Conservation (phyloP, 2,329 filamentous ascomycete genomes). For the Malbranchea zuffiana region DNA sequence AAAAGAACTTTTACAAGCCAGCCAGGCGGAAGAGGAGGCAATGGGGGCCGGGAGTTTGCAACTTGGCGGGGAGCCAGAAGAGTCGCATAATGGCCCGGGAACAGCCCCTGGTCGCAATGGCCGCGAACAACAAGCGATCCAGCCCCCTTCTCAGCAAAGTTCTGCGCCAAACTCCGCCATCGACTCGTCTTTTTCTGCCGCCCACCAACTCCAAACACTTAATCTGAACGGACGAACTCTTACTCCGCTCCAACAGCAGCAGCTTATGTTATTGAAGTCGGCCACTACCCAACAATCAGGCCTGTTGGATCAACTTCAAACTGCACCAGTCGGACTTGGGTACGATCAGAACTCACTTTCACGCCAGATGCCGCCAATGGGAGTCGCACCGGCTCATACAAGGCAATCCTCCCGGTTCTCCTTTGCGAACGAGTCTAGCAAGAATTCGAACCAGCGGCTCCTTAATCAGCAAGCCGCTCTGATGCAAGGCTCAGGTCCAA, state of each 20-base stretch:
- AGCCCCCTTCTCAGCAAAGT: conserved; percentile 64
- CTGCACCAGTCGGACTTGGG: conserved; percentile 21
- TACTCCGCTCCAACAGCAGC: conserved; percentile 69
- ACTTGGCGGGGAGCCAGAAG: conserved; percentile 85
- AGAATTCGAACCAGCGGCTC: conserved; percentile 50
- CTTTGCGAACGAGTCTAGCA: conserved; percentile 61
- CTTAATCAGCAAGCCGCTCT: conserved; percentile 40
- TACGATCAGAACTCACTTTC: conserved; percentile 35
- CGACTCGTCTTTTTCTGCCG: conserved; percentile 32
- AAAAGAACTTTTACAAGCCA: conserved; percentile 42
- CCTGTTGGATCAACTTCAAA: conserved; percentile 36
- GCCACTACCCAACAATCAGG: conserved; percentile 50
- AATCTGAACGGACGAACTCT: conserved; percentile 60
- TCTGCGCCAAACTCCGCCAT: conserved; percentile 34
- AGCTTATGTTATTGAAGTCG: conserved; percentile 55
- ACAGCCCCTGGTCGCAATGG: conserved; percentile 36
- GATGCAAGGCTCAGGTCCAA: conserved; percentile 30
- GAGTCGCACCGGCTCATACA: conserved; percentile 56
- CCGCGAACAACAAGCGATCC: conserved; percentile 55
- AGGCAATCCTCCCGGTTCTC: conserved; percentile 79
- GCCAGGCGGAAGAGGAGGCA: conserved; percentile 56
- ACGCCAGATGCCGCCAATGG: conserved; percentile 39
- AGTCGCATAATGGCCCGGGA: conserved; percentile 46
- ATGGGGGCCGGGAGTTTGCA: conserved; percentile 78
- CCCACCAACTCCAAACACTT: conserved; percentile 41